Evolutionary conservation across 768 basidiomycete species (phyloP), one percentile per base, ranked within the genome.

Genomic region (Leccinum incarnatum): DNA sequence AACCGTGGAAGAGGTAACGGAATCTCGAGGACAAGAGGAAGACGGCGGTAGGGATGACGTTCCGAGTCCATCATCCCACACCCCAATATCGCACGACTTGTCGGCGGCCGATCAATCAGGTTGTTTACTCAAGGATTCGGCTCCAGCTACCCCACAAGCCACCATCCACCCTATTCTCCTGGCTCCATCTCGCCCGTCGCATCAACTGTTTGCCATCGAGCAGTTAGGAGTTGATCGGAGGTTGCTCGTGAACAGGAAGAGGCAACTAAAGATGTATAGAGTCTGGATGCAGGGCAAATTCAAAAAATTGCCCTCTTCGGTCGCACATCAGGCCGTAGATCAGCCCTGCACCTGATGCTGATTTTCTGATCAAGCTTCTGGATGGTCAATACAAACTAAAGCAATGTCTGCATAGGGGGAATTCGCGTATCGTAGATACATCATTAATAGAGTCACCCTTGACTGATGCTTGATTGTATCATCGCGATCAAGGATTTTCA

Each of bases 241-340:
- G 46, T 75, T 99, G 56, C 79, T 98, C 47, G 87, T 99, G 54
- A 99, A 99, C 69, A 81, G 97, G 49, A 98, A 97, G 75, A 79
- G 92, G 58, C 90, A 95, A 75, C 75, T 97, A 53, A 96, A 96
- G 74, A 99, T 99, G 97, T 98, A 96, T 71, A 80, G 97, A 49
- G 89, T 95, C 0, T 96, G 93, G 93, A 85, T 95, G 86, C 93
- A 95, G 73, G 91, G 84, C 1, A 89, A 87, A 68, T 93, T 93
- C 68, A 77, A 78, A 58, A 91, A 88, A 51, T 10, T 55, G 21
- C 19, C 65, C 0, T 19, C 27, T 9, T 8, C 14, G 19, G 40
- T 42, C n/a, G 32, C 21, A 29, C 14, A 19, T 14, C 50, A 30
- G 6, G 6, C 21, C 9, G 17, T 51, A 30, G 53, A 53, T 15